Conservation (phyloP, 2,329 filamentous ascomycete genomes). For the Cercospora sp. region DNA sequence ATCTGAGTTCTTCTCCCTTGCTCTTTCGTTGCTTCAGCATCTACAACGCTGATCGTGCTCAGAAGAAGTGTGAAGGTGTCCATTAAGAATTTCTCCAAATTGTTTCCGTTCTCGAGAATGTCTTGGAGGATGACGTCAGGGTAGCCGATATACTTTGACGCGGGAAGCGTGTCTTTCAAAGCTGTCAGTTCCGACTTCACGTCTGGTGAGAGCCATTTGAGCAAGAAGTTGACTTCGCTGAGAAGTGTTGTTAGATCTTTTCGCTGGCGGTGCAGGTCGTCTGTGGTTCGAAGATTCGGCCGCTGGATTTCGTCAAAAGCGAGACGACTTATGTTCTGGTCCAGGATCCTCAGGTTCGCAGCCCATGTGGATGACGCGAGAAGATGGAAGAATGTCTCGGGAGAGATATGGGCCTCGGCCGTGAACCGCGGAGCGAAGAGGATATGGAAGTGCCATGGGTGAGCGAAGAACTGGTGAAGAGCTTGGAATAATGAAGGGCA, state of each 20-base stretch:
- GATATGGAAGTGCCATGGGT: not conserved
- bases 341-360: not conserved
- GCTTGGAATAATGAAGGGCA: not conserved
- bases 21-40: not conserved
- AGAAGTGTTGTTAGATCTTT: not conserved
- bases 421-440: not conserved
- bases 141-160: not conserved
- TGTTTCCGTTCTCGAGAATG: not conserved
- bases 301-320: not conserved
- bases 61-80: not conserved
- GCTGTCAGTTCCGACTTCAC: not conserved
- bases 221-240: not conserved
- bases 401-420: not conserved
- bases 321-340: not conserved
- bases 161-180: not conserved
- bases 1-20: not conserved
- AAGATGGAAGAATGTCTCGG: not conserved
- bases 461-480: not conserved
- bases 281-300: not conserved
- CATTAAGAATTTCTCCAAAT: not conserved
- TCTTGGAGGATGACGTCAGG: not conserved
- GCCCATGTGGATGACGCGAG: not conserved
- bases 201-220: not conserved
- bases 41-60: not conserved
- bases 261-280: not conserved